A percentile compares a stretch with the other conserved stretches of the same genome.
phyloP scores from a whole-genome alignment of 1,284 basidiomycete species.

The Gymnopus androsaceus region DNA sequence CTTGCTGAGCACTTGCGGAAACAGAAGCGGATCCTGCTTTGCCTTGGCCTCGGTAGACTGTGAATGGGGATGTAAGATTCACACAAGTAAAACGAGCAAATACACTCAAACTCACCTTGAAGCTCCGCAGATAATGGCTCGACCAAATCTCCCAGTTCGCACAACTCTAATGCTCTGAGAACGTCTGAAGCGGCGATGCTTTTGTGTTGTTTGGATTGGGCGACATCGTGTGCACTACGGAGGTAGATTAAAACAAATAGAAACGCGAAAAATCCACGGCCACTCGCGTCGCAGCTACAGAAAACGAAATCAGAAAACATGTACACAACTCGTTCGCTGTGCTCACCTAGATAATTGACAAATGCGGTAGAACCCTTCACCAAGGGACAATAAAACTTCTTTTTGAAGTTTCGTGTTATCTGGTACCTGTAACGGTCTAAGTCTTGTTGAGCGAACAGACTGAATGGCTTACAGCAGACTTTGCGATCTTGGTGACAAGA shows the following conservation, averaged over 20 bases:
- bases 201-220: conserved; percentile 81
- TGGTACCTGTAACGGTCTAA: conserved; percentile 72
- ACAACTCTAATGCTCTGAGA: conserved; percentile 78
- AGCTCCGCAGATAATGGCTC: conserved; percentile 73
- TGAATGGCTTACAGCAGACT: conserved; percentile 58
- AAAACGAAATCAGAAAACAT: conserved; percentile 5
- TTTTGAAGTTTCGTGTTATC: conserved; percentile 86
- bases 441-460: not conserved
- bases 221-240: conserved; percentile 83
- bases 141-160: conserved; percentile 80
- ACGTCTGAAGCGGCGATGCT: conserved; percentile 88
- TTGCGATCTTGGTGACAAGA: conserved; percentile 81
- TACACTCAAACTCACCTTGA: conserved; percentile 47
- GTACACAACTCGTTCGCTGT: not conserved
- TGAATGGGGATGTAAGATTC: not conserved
- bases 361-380: conserved; percentile 88
- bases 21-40: conserved; percentile 45
- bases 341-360: conserved; percentile 85
- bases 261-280: not conserved
- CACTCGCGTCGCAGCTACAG: conserved; percentile 67
- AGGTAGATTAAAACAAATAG: too few relatives aligned
- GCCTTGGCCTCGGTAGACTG: conserved; percentile 61
- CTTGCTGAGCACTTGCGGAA: too few relatives aligned
- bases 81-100: not conserved
- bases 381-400: conserved; percentile 79